Base-by-base conservation (phyloP, 2,329 filamentous ascomycete species). In the Aspergillus sp. region DNA sequence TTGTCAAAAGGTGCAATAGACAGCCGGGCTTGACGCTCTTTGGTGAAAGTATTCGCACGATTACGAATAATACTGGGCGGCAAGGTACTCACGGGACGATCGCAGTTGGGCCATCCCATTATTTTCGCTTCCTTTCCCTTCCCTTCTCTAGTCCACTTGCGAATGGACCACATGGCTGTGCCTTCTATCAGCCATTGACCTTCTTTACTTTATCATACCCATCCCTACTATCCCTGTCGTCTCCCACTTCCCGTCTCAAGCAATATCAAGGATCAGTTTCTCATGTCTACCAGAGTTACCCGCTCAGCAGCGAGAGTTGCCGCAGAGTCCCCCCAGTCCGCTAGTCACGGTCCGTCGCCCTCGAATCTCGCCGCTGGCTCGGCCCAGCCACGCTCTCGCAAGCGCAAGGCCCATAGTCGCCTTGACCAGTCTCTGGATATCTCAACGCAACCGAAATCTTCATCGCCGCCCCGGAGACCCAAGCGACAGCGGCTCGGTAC, bases 281-380 rank as follows among this genome's bases (percentile, higher is more conserved):
- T 91, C 84, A 96, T 95, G 90, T 88, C 88, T 82, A 77, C 84
- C 81, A 96, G 90, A 88, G 84, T 93, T 65, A 96, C 91, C 79
- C 89, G 91, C 78, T 93, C 90, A 65, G 86, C 90, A 72, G 86
- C 90, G 76, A 90, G 90, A 78, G 84, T 88, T 81, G 88, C 88
- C 76, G 86, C 88, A 73, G 78, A 77, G 58, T 63, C 70, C 55
- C 62, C 73, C 57, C 65, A 72, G 55, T 65, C 74, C 60, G 61
- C 70, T 60, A 62, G 56, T 71, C 51, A 64, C 66, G 54, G 60
- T 65, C 53, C 63, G 63, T 53, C 64, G 68, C 52, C 68, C 65
- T 53, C 59, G 63, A 59, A 59, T 57, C 53, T 61, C 67, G 62
- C 71, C 69, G 61, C 71, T 67, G 63, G 71, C 62, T 59, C 68